Evolutionary conservation across 768 basidiomycete genomes (phyloP).

Genomic region (Hemileccinum rubropunctum): DNA sequence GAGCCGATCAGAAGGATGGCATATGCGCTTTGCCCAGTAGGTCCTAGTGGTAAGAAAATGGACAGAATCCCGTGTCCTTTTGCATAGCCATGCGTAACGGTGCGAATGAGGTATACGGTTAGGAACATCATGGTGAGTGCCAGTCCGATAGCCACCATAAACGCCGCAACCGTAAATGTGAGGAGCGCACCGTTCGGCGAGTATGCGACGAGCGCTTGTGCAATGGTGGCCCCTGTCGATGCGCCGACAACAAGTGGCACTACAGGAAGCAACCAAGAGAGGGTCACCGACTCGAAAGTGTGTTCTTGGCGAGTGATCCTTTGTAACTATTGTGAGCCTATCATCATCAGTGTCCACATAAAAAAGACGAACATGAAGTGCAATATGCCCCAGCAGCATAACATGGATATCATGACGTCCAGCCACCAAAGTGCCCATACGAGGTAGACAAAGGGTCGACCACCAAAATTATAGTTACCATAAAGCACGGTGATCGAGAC

Average conservation of each 20-base stretch:
- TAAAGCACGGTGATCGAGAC: constrained; percentile 47
- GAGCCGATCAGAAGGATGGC: constrained; percentile 55
- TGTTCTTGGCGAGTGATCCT: constrained; percentile 62
- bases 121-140: constrained; percentile 64
- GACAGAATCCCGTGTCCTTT: constrained; percentile 48
- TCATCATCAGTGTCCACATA: constrained; percentile 15
- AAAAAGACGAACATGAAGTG: constrained; percentile 60
- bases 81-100: constrained; percentile 56
- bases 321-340: constrained; percentile 10
- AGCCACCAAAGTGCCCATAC: constrained; percentile 73
- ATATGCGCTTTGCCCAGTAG: constrained; percentile 66
- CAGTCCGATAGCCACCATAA: constrained; percentile 55
- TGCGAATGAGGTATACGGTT: constrained; percentile 58
- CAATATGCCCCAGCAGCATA: constrained; percentile 59
- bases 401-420: constrained; percentile 51
- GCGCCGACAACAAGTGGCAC: constrained; percentile 71
- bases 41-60: constrained; percentile 72
- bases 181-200: constrained; percentile 50
- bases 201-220: constrained; percentile 43
- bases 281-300: constrained; percentile 51
- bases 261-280: constrained; percentile 73
- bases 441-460: constrained; percentile 47
- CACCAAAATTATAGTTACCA: constrained; percentile 45
- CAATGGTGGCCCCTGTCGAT: constrained; percentile 62
- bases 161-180: constrained; percentile 52